Base-by-base conservation (phyloP, 345 rosid genomes). In the Sonneratia caseolaris region DNA sequence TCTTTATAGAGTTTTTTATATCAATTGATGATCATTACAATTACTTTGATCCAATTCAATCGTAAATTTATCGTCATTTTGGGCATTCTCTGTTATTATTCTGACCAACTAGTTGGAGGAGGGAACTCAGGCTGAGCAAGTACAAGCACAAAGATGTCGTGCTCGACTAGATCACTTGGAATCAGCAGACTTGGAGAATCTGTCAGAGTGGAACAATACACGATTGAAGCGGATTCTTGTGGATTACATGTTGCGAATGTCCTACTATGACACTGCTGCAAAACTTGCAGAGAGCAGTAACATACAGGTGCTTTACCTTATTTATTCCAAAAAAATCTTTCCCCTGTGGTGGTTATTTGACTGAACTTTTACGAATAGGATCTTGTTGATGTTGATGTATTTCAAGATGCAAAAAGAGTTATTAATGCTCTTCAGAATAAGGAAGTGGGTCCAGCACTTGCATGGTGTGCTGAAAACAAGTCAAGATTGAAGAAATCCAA, bases 171-270 rank as follows among this genome's bases (percentile, higher is more conserved):
- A 95, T 71, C 94, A 95, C 76, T 89, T 95, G 77, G 99, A 90
- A 82, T 89, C 96, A 3, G 93, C 81, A 14, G 88, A 88, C 82
- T 83, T 77, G 16, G 92, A 87, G 75, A 86, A 89, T 73, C 27
- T 90, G 21, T 72, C 85, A 2, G 99, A 90, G 47, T 95, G 97
- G 97, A 88, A 76, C 69, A 88, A 86, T 68, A 85, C 81, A 0
- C 87, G 91, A 14, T 10, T 90, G 82, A 92, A 95, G 73, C 82
- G 97, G 66, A 90, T 95, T 72, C 96, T 95, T 71, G 97, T 90
- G 59, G 99, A 92, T 66, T 95, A 92, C 71, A 89, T 95, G 99
- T 76, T 92, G 73, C 84, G 99, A 36, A 95, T 89, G 96, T 95
- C 97, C 0, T 95, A 95, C 72, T 86, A 83, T 57, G 91, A 95